Conservation (phyloP, 306 rosid genomes). For the Lupinus albus region DNA sequence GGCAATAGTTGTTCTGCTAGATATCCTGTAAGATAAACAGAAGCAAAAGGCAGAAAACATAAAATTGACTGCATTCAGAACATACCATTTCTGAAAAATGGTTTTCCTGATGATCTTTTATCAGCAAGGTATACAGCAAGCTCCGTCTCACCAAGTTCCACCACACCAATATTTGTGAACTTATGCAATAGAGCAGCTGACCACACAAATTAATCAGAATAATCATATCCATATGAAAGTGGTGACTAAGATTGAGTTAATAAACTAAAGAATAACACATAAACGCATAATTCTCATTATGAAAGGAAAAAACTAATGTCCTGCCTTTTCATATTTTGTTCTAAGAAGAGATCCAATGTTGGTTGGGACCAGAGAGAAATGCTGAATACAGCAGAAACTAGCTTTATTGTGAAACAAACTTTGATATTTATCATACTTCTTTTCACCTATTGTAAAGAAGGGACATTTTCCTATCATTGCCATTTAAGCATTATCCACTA, state of each 20-base stretch:
- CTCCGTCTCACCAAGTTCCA: conserved; percentile 79
- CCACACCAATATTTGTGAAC: conserved; percentile 64
- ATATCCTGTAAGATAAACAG: conserved; percentile 4
- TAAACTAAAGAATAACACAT: conserved; percentile 7
- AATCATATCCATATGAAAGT: background rate
- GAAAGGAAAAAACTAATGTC: conserved; percentile 2
- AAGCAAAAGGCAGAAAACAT: conserved; percentile 25
- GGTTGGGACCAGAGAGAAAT: no score
- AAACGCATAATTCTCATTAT: conserved; percentile 2
- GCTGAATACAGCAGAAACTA: conserved; percentile 27
- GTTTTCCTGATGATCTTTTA: conserved; percentile 75
- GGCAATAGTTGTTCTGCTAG: conserved; percentile 12
- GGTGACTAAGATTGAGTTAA: background rate
- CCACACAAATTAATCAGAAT: conserved; percentile 38
- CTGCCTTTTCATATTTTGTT: background rate
- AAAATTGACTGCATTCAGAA: conserved; percentile 28
- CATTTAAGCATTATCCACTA: conserved; percentile 22
- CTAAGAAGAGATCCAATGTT: background rate
- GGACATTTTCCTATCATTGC: conserved; percentile 12
- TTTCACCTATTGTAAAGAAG: background rate
- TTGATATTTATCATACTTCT: background rate
- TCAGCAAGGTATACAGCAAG: conserved; percentile 73
- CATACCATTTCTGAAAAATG: conserved; percentile 78
- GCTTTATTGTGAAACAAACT: conserved; percentile 13
- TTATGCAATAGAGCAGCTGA: conserved; percentile 70